Evolutionary conservation across 805 yeast genomes (phyloP), one percentile per base, ranked within the genome.

Genomic region (Metschnikowia henanensis): DNA sequence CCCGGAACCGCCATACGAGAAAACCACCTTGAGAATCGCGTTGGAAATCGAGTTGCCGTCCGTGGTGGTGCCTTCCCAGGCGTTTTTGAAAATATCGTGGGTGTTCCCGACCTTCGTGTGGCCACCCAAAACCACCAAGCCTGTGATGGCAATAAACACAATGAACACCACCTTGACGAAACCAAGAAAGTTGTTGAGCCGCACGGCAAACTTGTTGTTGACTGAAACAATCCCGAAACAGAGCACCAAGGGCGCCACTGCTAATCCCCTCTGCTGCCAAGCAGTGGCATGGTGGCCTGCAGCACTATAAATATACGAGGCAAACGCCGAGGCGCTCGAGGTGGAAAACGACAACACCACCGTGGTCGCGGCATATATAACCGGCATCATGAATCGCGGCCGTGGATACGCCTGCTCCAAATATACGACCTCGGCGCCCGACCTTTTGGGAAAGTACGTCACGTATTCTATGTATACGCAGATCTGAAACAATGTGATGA

Each of bases 11-110:
- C 73, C 65, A 45, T 67, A 73, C 1, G 77, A 61, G 38, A 73
- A 73, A 3, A 73, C 60, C 32, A 70, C 75, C 62, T 53, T 68
- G 48, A 74, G 67, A 56, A 73, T 71, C 1, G 77, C 71, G 45
- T 54, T 67, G 8, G 73, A 65, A 47, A 73, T 72, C 10, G 66
- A 58, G 52, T 73, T 69, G 10, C 75, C 74, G 45, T 65, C 65
- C 1, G 59, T 58, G 0, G 76, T 72, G 2, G 77, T 63, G 1
- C 76, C 72, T 23, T 53, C 52, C 64, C 72, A 67, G 0, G 72
- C 58, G 47, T 72, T 53, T 25, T 59, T 53, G 51, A 72, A 72
- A 31, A 64, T 62, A 1, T 50, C 51, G n/a, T 52, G 59, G 10
- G 70, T 66, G 37, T 66, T 46, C 20, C 60, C 41, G n/a, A 65